These are phyloP conservation scores for Starmerella ratchasimensis DNA, from an alignment of 805 yeast species.

Conservation along the genomic window DNA sequence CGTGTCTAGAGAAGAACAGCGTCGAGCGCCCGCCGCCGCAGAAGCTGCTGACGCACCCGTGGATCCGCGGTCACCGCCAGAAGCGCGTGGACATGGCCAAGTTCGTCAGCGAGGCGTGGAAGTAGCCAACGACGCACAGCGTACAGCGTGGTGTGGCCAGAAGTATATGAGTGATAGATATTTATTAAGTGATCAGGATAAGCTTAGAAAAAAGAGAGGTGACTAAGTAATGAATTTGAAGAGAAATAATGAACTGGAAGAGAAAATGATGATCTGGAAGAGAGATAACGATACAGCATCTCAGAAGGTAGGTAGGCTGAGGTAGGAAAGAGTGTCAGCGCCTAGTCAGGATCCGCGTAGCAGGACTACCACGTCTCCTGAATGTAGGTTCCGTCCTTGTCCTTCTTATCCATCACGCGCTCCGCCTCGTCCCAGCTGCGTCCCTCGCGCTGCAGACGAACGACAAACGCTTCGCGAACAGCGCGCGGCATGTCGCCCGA, in stretches of 20 bases:
- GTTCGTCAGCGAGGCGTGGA: slow-evolving; percentile 60
- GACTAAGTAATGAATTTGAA: no score
- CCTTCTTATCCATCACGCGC: slow-evolving; percentile 42
- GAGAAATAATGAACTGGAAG: no score
- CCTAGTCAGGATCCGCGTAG: no score
- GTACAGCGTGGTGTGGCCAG: no score
- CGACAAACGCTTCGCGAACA: slow-evolving; percentile 66
- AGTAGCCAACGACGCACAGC: no score
- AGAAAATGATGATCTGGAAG: no score
- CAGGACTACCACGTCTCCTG: slow-evolving; percentile 74
- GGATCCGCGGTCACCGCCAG: slow-evolving; percentile 68
- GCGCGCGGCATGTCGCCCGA: slow-evolving; percentile 89
- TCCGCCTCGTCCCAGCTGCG: slow-evolving; percentile 29
- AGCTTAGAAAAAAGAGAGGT: no score
- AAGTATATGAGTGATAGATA: no score
- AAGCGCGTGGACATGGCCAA: slow-evolving; percentile 73
- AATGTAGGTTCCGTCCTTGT: slow-evolving; percentile 49
- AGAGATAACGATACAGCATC: no score
- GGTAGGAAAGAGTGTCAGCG: no score
- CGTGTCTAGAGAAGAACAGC: slow-evolving; percentile 69
- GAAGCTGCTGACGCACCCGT: slow-evolving; percentile 87
- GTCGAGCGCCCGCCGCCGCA: slow-evolving; percentile 78
- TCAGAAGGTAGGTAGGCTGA: no score
- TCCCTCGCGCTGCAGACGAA: slow-evolving; percentile 32
- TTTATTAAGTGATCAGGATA: no score